phyloP scores from a whole-genome alignment of 305 asterid genomes.

The Solanum hybrid region DNA sequence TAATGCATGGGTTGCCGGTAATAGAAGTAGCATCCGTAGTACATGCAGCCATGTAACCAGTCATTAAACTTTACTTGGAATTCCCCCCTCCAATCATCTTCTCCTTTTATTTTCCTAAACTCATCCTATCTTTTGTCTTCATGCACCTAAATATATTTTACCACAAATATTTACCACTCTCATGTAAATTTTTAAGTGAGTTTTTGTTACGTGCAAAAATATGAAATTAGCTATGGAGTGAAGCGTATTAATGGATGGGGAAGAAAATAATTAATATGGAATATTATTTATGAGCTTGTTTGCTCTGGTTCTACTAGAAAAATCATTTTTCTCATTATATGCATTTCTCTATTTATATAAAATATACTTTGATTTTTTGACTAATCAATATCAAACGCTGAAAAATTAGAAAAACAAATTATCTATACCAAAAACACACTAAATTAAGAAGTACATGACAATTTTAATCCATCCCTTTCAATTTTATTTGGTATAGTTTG shows the following conservation, averaged over 20 bases:
- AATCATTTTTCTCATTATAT: not conserved
- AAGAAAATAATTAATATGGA: not conserved
- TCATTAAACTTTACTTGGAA: not conserved
- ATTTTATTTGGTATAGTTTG: not conserved
- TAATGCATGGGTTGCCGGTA: constrained; percentile 14
- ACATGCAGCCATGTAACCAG: constrained; percentile 17
- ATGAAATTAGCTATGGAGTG: not conserved
- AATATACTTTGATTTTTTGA: not conserved
- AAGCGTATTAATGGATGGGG: not conserved
- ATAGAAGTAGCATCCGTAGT: constrained; percentile 12
- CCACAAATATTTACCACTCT: too few relatives aligned
- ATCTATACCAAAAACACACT: not conserved
- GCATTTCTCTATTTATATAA: not conserved
- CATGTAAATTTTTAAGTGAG: too few relatives aligned
- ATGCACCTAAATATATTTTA: too few relatives aligned
- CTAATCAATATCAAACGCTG: not conserved
- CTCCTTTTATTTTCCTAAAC: too few relatives aligned
- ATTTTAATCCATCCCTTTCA: not conserved
- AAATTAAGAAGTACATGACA: not conserved
- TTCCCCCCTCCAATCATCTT: not conserved
- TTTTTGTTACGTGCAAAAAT: too few relatives aligned
- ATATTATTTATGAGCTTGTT: too few relatives aligned
- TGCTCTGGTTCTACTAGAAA: not conserved
- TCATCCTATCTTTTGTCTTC: too few relatives aligned
- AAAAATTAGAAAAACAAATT: not conserved